phyloP scores from a whole-genome alignment of 805 yeast genomes.

The Lachancea sp. region DNA sequence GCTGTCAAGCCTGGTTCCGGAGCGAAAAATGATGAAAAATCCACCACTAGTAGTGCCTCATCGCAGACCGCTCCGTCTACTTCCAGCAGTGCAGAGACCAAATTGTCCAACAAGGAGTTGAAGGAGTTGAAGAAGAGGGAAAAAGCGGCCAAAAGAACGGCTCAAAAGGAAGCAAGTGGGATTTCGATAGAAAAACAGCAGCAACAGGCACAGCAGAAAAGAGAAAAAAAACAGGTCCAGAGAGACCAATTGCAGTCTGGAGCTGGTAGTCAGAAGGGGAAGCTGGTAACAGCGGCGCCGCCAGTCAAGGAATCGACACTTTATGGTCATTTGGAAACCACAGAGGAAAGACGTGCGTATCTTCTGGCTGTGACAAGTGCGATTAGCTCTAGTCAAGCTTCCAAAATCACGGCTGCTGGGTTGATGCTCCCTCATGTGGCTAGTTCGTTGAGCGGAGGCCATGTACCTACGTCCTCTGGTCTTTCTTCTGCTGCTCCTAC shows the following conservation, averaged over 20 bases:
- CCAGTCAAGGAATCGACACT: conserved; percentile 50
- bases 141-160: conserved; percentile 89
- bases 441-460: conserved; percentile 22
- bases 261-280: conserved; percentile 40
- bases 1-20: neutral
- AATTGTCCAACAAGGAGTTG: conserved; percentile 67
- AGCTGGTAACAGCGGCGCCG: conserved; percentile 28
- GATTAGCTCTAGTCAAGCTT: conserved; percentile 26
- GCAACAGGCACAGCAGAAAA: conserved; percentile 37
- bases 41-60: neutral
- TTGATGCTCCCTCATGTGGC: conserved; percentile 30
- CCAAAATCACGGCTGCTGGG: conserved; percentile 33
- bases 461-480: conserved; percentile 20
- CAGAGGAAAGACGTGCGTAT: conserved; percentile 58
- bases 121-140: conserved; percentile 86
- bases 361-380: conserved; percentile 32
- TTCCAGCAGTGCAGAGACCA: conserved; percentile 17
- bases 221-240: conserved; percentile 38
- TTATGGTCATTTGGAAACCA: conserved; percentile 73
- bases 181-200: conserved; percentile 39
- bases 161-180: conserved; percentile 67
- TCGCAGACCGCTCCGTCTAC: conserved; percentile 1
- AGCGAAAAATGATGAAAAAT: neutral
- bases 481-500: conserved; percentile 10
- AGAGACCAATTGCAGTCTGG: conserved; percentile 39